Evolutionary conservation across 495 filamentous ascomycete species (phyloP).

Genomic region (Trichocladium antarcticum): DNA sequence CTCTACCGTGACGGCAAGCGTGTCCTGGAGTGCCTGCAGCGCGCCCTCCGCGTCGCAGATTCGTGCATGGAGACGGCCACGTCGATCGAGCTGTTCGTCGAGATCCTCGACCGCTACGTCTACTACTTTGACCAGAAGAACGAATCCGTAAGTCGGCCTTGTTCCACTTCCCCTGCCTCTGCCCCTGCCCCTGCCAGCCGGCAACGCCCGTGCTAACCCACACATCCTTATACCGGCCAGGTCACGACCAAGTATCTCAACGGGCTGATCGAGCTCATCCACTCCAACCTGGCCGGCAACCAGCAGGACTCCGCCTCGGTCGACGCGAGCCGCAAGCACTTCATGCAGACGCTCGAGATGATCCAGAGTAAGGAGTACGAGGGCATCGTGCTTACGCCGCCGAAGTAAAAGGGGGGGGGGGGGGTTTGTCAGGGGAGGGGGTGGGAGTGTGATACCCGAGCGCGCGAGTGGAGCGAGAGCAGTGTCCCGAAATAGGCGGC

Average conservation of each 20-base stretch:
- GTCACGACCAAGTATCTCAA: constrained; percentile 97
- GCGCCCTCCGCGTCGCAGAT: constrained; percentile 89
- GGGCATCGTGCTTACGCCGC: constrained; percentile 65
- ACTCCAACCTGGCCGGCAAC: constrained; percentile 75
- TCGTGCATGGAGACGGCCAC: constrained; percentile 99
- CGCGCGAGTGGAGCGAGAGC: no score
- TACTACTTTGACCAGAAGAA: constrained; percentile 99
- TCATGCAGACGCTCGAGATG: constrained; percentile 86
- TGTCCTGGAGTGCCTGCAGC: constrained; percentile 90
- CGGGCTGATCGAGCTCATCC: constrained; percentile 94
- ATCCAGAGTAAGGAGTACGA: constrained; percentile 87
- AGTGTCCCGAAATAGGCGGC: no score
- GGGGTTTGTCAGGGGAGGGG: background rate
- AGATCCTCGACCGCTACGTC: constrained; percentile 95
- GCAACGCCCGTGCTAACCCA: background rate
- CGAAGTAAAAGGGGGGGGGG: constrained; percentile 41
- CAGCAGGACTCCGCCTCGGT: constrained; percentile 70
- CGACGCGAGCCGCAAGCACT: constrained; percentile 81
- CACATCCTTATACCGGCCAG: no score
- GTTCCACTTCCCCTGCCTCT: no score
- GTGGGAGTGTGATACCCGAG: background rate
- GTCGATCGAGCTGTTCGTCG: constrained; percentile 92
- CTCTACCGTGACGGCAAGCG: constrained; percentile 95
- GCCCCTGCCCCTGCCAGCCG: no score
- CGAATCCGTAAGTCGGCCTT: constrained; percentile 71